Conservation (phyloP, 768 basidiomycete species). For the Favolaschia claudopus region DNA sequence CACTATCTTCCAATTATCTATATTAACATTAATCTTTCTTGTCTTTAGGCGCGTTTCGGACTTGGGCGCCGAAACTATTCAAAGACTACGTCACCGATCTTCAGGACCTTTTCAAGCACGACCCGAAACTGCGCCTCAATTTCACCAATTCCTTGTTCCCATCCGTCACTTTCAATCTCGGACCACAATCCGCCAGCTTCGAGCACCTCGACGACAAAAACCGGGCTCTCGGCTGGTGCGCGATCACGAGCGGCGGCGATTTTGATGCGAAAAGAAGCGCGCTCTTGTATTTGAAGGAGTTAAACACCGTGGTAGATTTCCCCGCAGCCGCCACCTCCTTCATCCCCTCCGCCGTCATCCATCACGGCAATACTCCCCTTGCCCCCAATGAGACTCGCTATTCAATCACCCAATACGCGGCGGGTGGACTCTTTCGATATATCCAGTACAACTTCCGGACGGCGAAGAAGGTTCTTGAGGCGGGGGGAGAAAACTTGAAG, state of each 20-base stretch:
- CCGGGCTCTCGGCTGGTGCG: conserved; percentile 33
- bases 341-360: conserved; percentile 31
- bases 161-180: conserved; percentile 37
- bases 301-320: conserved; percentile 32
- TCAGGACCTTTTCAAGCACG: conserved; percentile 1
- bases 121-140: conserved; percentile 24
- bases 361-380: conserved; percentile 32
- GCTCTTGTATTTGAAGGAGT: conserved; percentile 36
- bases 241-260: conserved; percentile 33
- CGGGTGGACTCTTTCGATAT: conserved; percentile 34
- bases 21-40: no score
- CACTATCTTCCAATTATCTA: background rate
- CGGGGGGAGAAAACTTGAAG: background rate
- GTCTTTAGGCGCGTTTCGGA: conserved; percentile 26
- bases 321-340: conserved; percentile 27
- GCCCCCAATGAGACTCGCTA: conserved; percentile 22
- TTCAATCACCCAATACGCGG: conserved; percentile 36
- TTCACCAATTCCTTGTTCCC: conserved; percentile 39
- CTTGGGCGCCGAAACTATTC: conserved; percentile 33
- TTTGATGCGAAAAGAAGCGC: conserved; percentile 33
- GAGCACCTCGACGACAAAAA: conserved; percentile 38
- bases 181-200: conserved; percentile 11
- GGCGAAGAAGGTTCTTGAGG: background rate
- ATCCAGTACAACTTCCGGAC: conserved; percentile 30
- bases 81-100: conserved; percentile 21